phyloP scores from a whole-genome alignment of 345 rosid genomes.

The Hibiscus trionum region DNA sequence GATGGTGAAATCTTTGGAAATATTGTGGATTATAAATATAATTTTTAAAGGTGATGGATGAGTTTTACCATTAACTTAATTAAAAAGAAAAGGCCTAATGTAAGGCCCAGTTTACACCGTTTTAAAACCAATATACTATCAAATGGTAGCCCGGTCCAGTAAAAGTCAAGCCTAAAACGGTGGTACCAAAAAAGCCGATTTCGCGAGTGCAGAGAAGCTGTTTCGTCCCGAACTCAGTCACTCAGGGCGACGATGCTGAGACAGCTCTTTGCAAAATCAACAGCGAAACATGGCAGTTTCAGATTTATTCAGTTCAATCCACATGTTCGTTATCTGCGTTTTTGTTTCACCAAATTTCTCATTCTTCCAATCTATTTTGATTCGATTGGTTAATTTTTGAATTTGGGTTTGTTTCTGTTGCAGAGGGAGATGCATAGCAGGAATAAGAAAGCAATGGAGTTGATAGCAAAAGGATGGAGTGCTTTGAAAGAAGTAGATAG shows the following conservation, averaged over 20 bases:
- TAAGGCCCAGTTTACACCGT: no score
- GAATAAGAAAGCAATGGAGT: slow-evolving; percentile 84
- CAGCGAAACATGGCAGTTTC: not conserved
- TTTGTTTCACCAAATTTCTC: not conserved
- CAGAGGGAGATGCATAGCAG: slow-evolving; percentile 77
- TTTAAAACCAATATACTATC: no score
- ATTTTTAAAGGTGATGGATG: no score
- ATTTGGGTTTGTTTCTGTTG: slow-evolving; percentile 9
- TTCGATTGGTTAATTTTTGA: not conserved
- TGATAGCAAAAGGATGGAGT: slow-evolving; percentile 78
- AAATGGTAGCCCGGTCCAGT: not conserved
- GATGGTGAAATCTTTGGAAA: no score
- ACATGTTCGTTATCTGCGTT: slow-evolving; percentile 7
- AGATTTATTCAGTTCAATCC: slow-evolving; percentile 17
- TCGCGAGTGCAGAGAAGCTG: not conserved
- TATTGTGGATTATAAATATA: no score
- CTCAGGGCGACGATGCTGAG: slow-evolving; percentile 19
- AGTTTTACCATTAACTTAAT: no score
- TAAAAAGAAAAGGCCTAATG: no score
- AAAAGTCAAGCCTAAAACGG: not conserved
- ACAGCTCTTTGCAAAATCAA: slow-evolving; percentile 6
- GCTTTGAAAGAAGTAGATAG: slow-evolving; percentile 86
- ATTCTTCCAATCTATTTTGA: not conserved
- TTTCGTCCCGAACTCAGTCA: not conserved
- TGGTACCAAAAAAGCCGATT: not conserved